phyloP scores from a whole-genome alignment of 2,329 filamentous ascomycete species.

The Xylaria sp. region DNA sequence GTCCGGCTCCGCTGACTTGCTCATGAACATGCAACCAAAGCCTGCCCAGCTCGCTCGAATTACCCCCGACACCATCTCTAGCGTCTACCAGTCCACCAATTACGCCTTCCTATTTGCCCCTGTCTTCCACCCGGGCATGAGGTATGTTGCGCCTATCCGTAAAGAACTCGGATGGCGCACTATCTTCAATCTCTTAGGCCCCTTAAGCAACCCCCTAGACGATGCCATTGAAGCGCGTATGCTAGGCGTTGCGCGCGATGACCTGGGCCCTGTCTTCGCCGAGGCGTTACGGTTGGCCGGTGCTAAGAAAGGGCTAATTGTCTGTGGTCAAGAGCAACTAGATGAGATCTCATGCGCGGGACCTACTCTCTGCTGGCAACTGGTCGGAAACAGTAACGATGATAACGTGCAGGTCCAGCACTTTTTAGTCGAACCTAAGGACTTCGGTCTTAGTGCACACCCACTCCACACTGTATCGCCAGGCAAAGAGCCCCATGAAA shows the following conservation, averaged over 20 bases:
- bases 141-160: constrained; percentile 84
- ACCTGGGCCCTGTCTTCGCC: constrained; percentile 88
- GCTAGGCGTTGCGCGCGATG: constrained; percentile 89
- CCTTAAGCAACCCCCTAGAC: constrained; percentile 90
- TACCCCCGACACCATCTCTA: constrained; percentile 73
- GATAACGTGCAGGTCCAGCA: constrained; percentile 70
- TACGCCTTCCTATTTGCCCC: constrained; percentile 97
- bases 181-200: constrained; percentile 96
- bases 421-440: constrained; percentile 81
- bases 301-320: constrained; percentile 83
- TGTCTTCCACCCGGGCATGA: constrained; percentile 96
- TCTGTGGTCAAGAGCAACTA: constrained; percentile 93
- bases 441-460: constrained; percentile 85
- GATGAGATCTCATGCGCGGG: constrained; percentile 96
- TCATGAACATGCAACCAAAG: constrained; percentile 77
- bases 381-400: constrained; percentile 59
- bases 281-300: constrained; percentile 83
- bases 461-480: constrained; percentile 81
- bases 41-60: constrained; percentile 80
- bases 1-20: constrained; percentile 92
- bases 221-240: constrained; percentile 86
- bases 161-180: constrained; percentile 92
- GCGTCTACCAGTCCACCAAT: constrained; percentile 82
- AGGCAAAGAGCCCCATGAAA: constrained; percentile 86
- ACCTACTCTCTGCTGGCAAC: constrained; percentile 86